These are phyloP conservation scores for Fusarium nanum DNA, from an alignment of 2,329 filamentous ascomycete species.

Conservation along the genomic window DNA sequence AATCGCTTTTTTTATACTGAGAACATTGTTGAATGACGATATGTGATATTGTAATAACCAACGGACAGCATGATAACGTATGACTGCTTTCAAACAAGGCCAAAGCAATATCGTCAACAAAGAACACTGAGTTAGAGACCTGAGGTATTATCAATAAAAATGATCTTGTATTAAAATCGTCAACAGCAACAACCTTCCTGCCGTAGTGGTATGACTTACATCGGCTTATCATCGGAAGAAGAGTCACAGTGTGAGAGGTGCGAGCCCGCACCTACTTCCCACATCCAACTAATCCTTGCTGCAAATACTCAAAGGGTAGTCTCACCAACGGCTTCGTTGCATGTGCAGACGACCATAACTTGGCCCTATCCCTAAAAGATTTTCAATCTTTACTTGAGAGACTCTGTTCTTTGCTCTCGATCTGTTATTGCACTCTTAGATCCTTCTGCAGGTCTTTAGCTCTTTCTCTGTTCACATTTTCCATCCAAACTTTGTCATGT, in stretches of 20 bases:
- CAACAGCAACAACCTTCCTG: not conserved
- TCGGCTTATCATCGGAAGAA: conserved; percentile 33
- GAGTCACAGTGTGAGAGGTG: conserved; percentile 6
- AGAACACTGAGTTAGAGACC: no score
- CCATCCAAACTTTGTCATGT: conserved; percentile 22
- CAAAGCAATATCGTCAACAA: not conserved
- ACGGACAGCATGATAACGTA: not conserved
- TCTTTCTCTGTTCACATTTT: not conserved
- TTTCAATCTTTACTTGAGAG: not conserved
- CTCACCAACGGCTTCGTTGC: conserved; percentile 11
- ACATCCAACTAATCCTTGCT: conserved; percentile 29
- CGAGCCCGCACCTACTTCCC: conserved; percentile 2
- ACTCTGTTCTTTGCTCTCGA: not conserved
- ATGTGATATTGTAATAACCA: not conserved
- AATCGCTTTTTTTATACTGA: not conserved
- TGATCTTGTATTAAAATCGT: not conserved
- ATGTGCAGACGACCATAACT: not conserved
- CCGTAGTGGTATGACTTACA: not conserved
- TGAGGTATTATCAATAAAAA: no score
- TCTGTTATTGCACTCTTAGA: not conserved
- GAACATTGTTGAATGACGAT: not conserved
- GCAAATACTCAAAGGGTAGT: conserved; percentile 31
- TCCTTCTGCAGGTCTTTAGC: not conserved
- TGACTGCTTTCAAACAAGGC: not conserved
- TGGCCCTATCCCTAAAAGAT: not conserved